Evolutionary conservation across 73 alveolate species (phyloP), one percentile per base, ranked within the genome.

Genomic region (Uronychia setigera): DNA sequence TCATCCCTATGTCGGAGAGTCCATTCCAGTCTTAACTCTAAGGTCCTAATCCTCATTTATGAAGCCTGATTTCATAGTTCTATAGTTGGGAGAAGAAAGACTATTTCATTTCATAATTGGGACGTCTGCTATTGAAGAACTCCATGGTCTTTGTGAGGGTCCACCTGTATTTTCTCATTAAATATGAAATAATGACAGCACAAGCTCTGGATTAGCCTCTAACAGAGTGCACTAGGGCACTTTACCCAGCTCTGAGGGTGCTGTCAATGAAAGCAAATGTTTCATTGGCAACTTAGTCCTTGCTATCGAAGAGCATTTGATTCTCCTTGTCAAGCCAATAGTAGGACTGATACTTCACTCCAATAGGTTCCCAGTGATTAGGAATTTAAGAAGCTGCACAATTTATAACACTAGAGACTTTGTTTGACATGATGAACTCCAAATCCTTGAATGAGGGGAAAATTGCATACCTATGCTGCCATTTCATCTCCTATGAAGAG

Each of bases 111-210:
- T 94, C 98, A n/a, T 92, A 87, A 80, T 94, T 96, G 32, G 98
- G 98, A 28, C 98, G 77, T 35, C 98, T 77, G 1, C 97, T 90
- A 86, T 93, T 91, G 58, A 95, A 84, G 60, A 87, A 95, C 89
- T 95, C 98, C 80, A 95, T 82, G 32, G 98, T 89, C 87, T 95
- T 95, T 60, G 90, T 81, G 35, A 95, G 89, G 26, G 96, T 93
- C 98, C 98, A 95, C 9, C 87, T 77, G 89, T 92, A 97, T 93
- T 96, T 96, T 92, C 93, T 92, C 99, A 97, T 96, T 80, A 97
- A 79, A 89, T 97, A 97, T 19, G 96, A 93, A 32, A 97, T 94
- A 31, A 97, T 97, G 58, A 95, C 99, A 33, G 96, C 92, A 78
- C 99, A 95, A 31, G 98, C 97, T 77, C 99, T 32, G 74, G 96